A percentile compares a stretch with the other conserved stretches of the same genome.
These are phyloP conservation scores for Lachancea mirantina DNA, from an alignment of 805 yeast species.

Conservation along the genomic window DNA sequence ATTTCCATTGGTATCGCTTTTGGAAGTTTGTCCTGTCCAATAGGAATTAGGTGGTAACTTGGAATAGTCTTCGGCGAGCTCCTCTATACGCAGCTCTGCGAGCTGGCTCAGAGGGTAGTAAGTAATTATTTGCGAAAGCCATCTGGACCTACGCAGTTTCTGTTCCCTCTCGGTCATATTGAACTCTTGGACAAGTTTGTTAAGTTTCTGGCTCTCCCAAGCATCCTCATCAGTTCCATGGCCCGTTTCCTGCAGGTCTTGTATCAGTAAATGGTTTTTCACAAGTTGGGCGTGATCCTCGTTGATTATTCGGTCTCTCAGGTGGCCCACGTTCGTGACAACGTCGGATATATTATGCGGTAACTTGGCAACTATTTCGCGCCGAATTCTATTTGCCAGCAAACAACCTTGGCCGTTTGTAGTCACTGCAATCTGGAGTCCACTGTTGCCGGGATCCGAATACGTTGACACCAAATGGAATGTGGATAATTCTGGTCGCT, in stretches of 20 bases:
- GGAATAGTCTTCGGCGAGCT: conserved; percentile 13
- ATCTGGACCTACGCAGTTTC: conserved; percentile 59
- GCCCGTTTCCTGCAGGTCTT: conserved; percentile 26
- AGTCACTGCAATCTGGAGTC: conserved; percentile 72
- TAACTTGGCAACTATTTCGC: conserved; percentile 59
- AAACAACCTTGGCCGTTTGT: conserved; percentile 89
- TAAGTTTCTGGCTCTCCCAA: conserved; percentile 50
- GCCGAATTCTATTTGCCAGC: conserved; percentile 67
- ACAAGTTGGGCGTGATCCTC: conserved; percentile 37
- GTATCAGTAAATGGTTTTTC: conserved; percentile 6
- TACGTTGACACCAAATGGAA: conserved; percentile 71
- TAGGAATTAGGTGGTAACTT: too few species aligned
- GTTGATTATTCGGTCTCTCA: conserved; percentile 49
- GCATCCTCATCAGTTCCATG: conserved; percentile 59
- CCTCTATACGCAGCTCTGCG: conserved; percentile 48
- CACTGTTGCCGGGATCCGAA: conserved; percentile 48
- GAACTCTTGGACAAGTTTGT: conserved; percentile 55
- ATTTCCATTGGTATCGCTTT: too few species aligned
- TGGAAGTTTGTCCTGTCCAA: too few species aligned
- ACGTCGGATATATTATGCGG: conserved; percentile 67
- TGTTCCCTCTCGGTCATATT: conserved; percentile 45
- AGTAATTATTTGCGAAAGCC: conserved; percentile 86
- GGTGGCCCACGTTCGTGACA: conserved; percentile 59
- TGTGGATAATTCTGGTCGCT: conserved; percentile 62
- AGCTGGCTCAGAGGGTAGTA: conserved; percentile 72